Evolutionary conservation across 1,284 basidiomycete genomes (phyloP), one percentile per base, ranked within the genome.

Genomic region (Malassezia equina): DNA sequence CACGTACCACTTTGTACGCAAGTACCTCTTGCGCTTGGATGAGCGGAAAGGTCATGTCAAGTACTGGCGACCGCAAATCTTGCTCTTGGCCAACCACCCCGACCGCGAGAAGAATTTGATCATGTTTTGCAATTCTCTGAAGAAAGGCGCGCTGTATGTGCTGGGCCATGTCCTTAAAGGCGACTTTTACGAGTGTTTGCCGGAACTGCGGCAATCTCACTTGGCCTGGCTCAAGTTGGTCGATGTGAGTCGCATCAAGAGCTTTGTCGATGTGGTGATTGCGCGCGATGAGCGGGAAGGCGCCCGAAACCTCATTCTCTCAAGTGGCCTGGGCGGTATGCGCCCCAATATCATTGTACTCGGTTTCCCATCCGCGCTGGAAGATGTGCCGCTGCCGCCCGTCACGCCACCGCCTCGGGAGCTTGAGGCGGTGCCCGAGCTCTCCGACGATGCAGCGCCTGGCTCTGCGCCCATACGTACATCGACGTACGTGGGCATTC

Each of bases 41-140:
- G 71, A 73, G 48, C 62, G 71, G 29, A 73, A 73, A 42, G 70
- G 68, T 2, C 68, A 71, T 57, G 70, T 73, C 57, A 73, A 71
- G 62, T 70, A 73, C 55, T 73, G 71, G 71, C 65, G 71, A 3
- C 71, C 71, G 4, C 71, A 73, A 55, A 67, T 73, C 49, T 51
- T 73, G 40, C 60, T 73, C 25, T 57, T 73, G 4, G 69, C 69
- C 32, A 73, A 73, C 64, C 69, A 73, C 31, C 67, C 71, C 17
- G 58, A 68, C 34, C 63, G 61, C 45, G 71, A 73, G 46, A 72
- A 68, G 70, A 73, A 73, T 55, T 54, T 72, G 41, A 72, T 73
- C 60, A 73, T 73, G 58, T 73, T 73, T 43, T 73, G 71, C 68
- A 73, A 73, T 52, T 67, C 66, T 47, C 66, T 73, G 33, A 73